Evolutionary conservation across 306 rosid genomes (phyloP).

Genomic region (Morella rubra): DNA sequence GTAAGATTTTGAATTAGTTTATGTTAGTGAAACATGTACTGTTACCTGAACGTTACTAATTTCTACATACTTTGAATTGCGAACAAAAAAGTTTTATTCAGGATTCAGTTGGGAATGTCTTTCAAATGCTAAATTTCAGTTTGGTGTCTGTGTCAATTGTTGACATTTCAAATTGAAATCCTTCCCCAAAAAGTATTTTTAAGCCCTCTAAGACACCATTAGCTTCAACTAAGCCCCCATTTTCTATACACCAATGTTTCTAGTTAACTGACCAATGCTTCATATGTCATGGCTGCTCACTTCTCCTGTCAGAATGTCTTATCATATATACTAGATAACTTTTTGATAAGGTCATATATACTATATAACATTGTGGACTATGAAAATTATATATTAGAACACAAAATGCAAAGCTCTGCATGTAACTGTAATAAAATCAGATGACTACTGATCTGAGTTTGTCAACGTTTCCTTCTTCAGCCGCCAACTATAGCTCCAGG

Average conservation of each 20-base stretch:
- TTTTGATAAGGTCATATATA: no score
- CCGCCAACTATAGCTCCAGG: conserved; percentile 53
- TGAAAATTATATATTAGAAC: not conserved
- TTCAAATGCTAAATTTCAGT: not conserved
- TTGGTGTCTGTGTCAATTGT: not conserved
- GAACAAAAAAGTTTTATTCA: not conserved
- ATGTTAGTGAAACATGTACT: not conserved
- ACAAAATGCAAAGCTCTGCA: not conserved
- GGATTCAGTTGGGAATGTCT: not conserved
- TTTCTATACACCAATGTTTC: not conserved
- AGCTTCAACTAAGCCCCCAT: not conserved
- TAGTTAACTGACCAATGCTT: not conserved
- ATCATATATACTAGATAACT: not conserved
- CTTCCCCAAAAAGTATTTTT: not conserved
- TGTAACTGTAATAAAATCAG: not conserved
- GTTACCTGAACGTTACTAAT: not conserved
- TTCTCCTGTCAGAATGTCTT: not conserved
- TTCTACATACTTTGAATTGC: not conserved
- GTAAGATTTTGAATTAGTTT: not conserved
- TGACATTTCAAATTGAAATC: not conserved
- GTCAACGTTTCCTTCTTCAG: conserved; percentile 44
- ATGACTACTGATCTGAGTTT: conserved; percentile 19
- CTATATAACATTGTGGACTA: not conserved
- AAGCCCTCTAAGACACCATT: not conserved
- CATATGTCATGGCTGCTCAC: not conserved